Base-by-base conservation (phyloP, 306 rosid species). In the Lathyrus sativus region DNA sequence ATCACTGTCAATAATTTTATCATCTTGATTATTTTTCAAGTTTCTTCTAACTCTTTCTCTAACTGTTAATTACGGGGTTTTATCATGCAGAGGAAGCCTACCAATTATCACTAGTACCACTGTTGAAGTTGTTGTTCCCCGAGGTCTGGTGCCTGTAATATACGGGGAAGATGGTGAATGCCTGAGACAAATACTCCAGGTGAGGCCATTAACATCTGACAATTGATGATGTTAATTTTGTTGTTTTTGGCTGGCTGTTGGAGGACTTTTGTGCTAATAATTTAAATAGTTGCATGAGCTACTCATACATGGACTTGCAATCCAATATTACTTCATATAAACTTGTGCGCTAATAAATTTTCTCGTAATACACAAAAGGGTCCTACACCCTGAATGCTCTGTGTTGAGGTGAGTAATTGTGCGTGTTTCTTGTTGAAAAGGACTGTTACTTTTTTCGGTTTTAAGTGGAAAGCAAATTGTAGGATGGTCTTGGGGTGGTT, bases 141-240 rank as follows among this genome's bases (percentile, higher is more conserved):
- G 84, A 55, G 70, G 80, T 29, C 18, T 88, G 73, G 97, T 95
- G 75, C 91, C 97, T 13, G 78, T 58, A 58, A 87, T 95, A 70
- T 84, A 79, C 70, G 99, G 97, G 33, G 99, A 90, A 79, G 90
- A 95, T 80, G 99, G 96, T 73, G 97, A 88, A 85, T 95, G 99
- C 82, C 78, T 95, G 82, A 95, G 78, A 76, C 99, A 90, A 82
- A 90, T 95, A 74, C 90, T 90, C 35, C 87, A 90, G 96, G 99
- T 90, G 76, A 78, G 50, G 46, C 53, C 62, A 31, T 60, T 67
- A 73, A 73, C 70, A 15, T 71, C 33, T 66, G 49, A 54, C 35
- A 22, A 74, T 78, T 24, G 51, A 31, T 45, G 45, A 58, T 61
- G 17, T 58, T 74, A 31, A 60, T 46, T 58, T 38, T 73, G 39